phyloP scores from a whole-genome alignment of 495 filamentous ascomycete species.

The Cercophora samala region DNA sequence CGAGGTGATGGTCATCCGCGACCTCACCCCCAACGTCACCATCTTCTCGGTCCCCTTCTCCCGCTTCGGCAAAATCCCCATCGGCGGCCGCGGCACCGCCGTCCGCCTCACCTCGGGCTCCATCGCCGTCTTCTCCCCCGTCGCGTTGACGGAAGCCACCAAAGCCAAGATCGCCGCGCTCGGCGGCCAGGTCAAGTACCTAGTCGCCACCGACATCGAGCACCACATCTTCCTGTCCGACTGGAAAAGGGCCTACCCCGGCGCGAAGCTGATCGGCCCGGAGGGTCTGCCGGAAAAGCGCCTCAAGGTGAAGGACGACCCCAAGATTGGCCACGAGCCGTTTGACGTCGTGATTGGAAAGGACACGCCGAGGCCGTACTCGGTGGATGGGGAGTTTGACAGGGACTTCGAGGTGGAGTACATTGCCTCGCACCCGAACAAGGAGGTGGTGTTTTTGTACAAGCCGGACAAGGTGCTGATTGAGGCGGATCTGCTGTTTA shows the following conservation, averaged over 20 bases:
- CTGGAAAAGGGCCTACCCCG: conserved; percentile 76
- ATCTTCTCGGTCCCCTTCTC: conserved; percentile 83
- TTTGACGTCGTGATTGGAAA: conserved; percentile 66
- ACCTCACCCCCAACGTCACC: conserved; percentile 72
- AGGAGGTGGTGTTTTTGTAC: conserved; percentile 83
- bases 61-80: conserved; percentile 72
- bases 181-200: conserved; percentile 72
- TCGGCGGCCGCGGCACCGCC: conserved; percentile 84
- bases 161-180: conserved; percentile 60
- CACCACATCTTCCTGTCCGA: conserved; percentile 87
- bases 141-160: conserved; percentile 75
- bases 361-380: conserved; percentile 40
- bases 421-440: conserved; percentile 73
- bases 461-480: conserved; percentile 80
- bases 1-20: conserved; percentile 81
- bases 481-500: conserved; percentile 89
- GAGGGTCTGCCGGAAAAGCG: conserved; percentile 87
- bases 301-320: conserved; percentile 48
- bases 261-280: conserved; percentile 75
- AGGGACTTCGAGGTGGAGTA: conserved; percentile 83
- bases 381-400: conserved; percentile 74
- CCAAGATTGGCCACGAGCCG: conserved; percentile 62
- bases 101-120: conserved; percentile 72
- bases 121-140: conserved; percentile 89
- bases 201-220: conserved; percentile 82